A percentile compares a stretch with the other conserved stretches of the same genome.
These are phyloP conservation scores for Candida sp. DNA, from an alignment of 1,139 yeast species.

Conservation along the genomic window DNA sequence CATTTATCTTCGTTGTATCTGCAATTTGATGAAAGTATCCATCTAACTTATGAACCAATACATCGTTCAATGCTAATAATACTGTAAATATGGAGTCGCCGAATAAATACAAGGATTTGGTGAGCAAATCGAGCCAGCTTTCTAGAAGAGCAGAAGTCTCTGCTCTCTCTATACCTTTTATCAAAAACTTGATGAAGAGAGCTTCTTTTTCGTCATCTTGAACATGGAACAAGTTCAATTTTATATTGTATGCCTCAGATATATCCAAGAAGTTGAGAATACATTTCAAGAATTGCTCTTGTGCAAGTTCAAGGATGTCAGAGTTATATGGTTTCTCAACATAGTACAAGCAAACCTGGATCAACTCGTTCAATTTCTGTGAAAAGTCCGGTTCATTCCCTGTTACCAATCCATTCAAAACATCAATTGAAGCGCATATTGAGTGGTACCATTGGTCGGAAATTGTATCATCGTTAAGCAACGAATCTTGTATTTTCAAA, in stretches of 20 bases:
- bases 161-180: conserved; percentile 34
- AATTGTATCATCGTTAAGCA: conserved; percentile 18
- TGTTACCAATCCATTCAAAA: conserved; percentile 31
- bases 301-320: conserved; percentile 25
- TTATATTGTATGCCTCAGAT: conserved; percentile 27
- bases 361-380: conserved; percentile 27
- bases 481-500: conserved; percentile 24
- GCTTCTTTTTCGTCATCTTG: conserved; percentile 32
- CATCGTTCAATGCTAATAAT: conserved; percentile 44
- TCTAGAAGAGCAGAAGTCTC: conserved; percentile 39
- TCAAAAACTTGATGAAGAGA: conserved; percentile 29
- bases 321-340: conserved; percentile 9
- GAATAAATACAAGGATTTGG: conserved; percentile 43
- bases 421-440: conserved; percentile 27
- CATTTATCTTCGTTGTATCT: conserved; percentile 14
- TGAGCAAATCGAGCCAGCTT: conserved; percentile 45
- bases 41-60: conserved; percentile 46
- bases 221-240: conserved; percentile 28
- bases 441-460: conserved; percentile 32
- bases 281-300: conserved; percentile 25
- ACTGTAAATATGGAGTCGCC: conserved; percentile 52
- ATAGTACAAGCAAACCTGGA: conserved; percentile 25
- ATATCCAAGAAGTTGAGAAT: conserved; percentile 29
- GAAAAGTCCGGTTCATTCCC: conserved; percentile 56
- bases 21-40: conserved; percentile 24